Evolutionary conservation across 345 rosid genomes (phyloP), one percentile per base, ranked within the genome.

Genomic region (Odontarrhena argentea): DNA sequence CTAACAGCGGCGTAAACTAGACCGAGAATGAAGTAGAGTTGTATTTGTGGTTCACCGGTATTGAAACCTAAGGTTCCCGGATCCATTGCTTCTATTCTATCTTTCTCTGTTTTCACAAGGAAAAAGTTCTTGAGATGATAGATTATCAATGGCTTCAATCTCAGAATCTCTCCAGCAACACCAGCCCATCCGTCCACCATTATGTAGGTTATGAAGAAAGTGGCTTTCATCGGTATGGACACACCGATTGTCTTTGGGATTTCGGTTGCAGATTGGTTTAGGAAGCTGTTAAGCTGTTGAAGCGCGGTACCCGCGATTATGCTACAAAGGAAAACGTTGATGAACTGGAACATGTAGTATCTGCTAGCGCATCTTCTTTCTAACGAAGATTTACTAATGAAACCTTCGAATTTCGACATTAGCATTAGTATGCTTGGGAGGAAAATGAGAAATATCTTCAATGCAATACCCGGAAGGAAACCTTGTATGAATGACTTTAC

Each of bases 141-240:
- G 18, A 94, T 79, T 61, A 93, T 78, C 63, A 93, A 78, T 4
- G 96, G 95, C 69, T 83, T 88, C 70, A 93, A 56, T 75, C 99
- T 79, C 13, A 93, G 73, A 50, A 90, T 90, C 80, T 93, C 97
- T 44, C 86, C 99, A 3, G 99, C 99, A 18, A 86, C 94, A 71
- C 99, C 97, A 30, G 99, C 97, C 97, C 99, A 93, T 53, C 99
- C 98, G 22, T 90, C 98, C 13, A 90, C 98, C 97, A 89, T 92
- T 55, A 89, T 81, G 63, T 87, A 92, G 5, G 98, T 92, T 55
- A 92, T 89, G 80, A 92, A 92, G 84, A 92, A 92, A 3, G 98
- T 89, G 41, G 97, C 98, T 73, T 94, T 94, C 96, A 88, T 90
- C 9, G 99, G 99, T 74, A 94, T 87, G 6, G 99, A 88, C 51